phyloP scores from a whole-genome alignment of 306 rosid genomes.

The Acacia melanoxylon region DNA sequence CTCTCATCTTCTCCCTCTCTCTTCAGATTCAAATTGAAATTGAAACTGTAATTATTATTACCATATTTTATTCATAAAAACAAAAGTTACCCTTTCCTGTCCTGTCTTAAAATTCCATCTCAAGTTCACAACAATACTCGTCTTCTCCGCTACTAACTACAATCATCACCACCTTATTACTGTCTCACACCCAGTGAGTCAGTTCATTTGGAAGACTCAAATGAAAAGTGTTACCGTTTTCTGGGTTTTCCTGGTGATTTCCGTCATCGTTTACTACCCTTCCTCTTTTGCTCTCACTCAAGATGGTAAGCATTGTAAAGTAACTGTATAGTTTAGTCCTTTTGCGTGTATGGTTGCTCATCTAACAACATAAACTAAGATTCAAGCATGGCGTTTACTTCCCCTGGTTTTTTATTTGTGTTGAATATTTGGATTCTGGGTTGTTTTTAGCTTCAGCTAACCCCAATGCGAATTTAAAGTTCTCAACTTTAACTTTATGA shows the following conservation, averaged over 20 bases:
- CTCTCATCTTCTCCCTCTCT: not conserved
- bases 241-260: conserved; percentile 43
- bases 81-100: not conserved
- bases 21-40: not conserved
- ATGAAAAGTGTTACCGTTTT: conserved; percentile 47
- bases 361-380: not conserved
- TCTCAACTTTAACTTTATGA: conserved; percentile 1
- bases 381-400: not conserved
- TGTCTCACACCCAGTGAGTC: not conserved
- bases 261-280: conserved; percentile 33
- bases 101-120: conserved; percentile 30
- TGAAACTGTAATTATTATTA: not conserved
- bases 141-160: not conserved
- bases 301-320: conserved; percentile 65
- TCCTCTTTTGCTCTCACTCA: conserved; percentile 63
- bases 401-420: not conserved
- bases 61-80: not conserved
- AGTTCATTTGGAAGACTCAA: not conserved
- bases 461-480: conserved; percentile 20
- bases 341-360: not conserved
- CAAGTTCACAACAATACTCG: conserved; percentile 14
- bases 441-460: not conserved
- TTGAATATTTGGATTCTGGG: not conserved
- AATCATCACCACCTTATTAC: conserved; percentile 12
- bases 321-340: conserved; percentile 11